These are phyloP conservation scores for Sporothrix phasma DNA, from an alignment of 2,329 filamentous ascomycete genomes.

Conservation along the genomic window DNA sequence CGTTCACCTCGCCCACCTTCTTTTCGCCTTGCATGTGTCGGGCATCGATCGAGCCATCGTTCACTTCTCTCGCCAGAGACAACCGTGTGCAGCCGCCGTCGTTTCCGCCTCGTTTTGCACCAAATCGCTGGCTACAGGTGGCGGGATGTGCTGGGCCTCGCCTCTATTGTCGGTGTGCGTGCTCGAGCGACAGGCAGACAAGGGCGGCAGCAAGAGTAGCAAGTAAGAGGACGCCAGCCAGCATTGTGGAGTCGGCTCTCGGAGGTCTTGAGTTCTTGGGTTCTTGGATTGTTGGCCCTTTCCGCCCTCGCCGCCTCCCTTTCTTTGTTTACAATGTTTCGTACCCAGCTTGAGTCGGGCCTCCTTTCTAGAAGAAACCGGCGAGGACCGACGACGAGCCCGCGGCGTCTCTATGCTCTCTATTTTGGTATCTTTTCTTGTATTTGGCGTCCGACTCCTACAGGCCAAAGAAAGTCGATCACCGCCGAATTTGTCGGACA, in stretches of 20 bases:
- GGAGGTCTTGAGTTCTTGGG: neutral
- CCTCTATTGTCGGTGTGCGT: neutral
- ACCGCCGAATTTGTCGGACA: conserved; percentile 15
- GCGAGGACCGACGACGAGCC: neutral
- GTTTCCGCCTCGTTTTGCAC: neutral
- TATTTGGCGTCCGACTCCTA: neutral
- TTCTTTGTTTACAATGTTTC: conserved; percentile 13
- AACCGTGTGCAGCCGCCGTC: neutral
- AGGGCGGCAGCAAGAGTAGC: neutral
- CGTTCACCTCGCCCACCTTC: conserved; percentile 3
- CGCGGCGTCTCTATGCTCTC: neutral
- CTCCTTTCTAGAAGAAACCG: conserved; percentile 9
- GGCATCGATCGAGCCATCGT: neutral
- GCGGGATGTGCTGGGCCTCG: neutral
- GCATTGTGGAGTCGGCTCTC: neutral
- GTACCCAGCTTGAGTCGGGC: conserved; percentile 1
- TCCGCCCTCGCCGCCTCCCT: neutral
- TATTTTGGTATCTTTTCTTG: neutral
- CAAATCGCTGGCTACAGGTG: neutral
- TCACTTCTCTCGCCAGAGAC: neutral
- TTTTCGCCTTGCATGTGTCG: neutral
- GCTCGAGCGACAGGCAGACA: neutral
- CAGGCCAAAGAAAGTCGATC: conserved; percentile 4
- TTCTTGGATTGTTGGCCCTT: neutral
- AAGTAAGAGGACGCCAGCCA: neutral